These are phyloP conservation scores for Rhizopus arrhizus DNA, from an alignment of 371 early-diverging fungal genomes.

Conservation along the genomic window DNA sequence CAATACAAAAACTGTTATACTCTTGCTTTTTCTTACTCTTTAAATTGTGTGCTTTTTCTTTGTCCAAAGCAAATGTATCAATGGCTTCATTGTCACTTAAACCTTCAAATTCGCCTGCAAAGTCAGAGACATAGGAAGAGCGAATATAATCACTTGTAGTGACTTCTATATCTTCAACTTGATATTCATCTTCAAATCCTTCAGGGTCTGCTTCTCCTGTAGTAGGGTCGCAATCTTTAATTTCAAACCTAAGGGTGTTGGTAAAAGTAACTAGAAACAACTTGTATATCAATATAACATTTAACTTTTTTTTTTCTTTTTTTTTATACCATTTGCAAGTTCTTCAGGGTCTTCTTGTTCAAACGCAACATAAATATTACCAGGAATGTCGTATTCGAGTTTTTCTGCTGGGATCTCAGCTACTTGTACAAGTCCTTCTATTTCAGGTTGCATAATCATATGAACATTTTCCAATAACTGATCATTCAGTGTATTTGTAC, in stretches of 20 bases:
- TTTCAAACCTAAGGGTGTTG: slow-evolving; percentile 85
- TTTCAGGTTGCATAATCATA: slow-evolving; percentile 81
- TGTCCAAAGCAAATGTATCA: slow-evolving; percentile 83
- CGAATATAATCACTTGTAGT: slow-evolving; percentile 86
- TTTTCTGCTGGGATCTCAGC: slow-evolving; percentile 68
- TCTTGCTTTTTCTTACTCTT: slow-evolving; percentile 45
- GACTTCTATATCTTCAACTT: slow-evolving; percentile 87
- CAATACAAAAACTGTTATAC: background rate
- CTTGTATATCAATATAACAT: background rate
- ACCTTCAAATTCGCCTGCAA: slow-evolving; percentile 76
- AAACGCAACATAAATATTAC: slow-evolving; percentile 83
- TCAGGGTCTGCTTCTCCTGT: slow-evolving; percentile 88
- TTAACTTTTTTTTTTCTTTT: background rate
- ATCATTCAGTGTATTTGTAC: slow-evolving; percentile 93
- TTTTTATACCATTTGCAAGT: slow-evolving; percentile 52
- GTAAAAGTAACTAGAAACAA: slow-evolving; percentile 69
- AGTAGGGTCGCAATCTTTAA: slow-evolving; percentile 94
- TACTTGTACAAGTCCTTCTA: slow-evolving; percentile 58
- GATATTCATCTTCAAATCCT: slow-evolving; percentile 95
- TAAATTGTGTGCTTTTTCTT: slow-evolving; percentile 69
- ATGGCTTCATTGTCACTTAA: slow-evolving; percentile 73
- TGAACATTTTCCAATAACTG: slow-evolving; percentile 88
- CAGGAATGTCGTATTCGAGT: slow-evolving; percentile 80
- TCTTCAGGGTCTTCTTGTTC: slow-evolving; percentile 61
- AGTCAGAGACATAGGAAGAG: slow-evolving; percentile 64